Evolutionary conservation across 805 yeast species (phyloP).

Genomic region (Zygoascus tannicola): DNA sequence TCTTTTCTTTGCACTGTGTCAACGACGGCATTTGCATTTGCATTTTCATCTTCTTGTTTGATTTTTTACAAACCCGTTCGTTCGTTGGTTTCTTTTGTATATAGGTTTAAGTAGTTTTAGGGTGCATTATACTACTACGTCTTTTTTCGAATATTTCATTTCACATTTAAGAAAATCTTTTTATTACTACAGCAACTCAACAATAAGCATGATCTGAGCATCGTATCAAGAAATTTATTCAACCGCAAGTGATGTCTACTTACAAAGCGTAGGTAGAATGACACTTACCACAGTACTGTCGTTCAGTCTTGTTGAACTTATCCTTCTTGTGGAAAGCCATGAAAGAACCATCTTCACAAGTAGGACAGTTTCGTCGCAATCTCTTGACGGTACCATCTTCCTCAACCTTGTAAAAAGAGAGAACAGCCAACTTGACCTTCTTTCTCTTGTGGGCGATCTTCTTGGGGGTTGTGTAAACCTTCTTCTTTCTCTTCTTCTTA

Average conservation of each 20-base stretch:
- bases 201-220: too few relatives aligned
- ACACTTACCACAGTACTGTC: slow-evolving; percentile 99
- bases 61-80: too few relatives aligned
- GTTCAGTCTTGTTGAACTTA: slow-evolving; percentile 89
- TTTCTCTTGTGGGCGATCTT: slow-evolving; percentile 99
- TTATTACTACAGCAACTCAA: too few relatives aligned
- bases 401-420: slow-evolving; percentile 98
- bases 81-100: too few relatives aligned
- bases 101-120: too few relatives aligned
- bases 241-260: too few relatives aligned
- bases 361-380: slow-evolving; percentile 97
- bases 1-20: neutral
- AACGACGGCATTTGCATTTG: too few relatives aligned
- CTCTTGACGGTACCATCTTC: slow-evolving; percentile 97
- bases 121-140: too few relatives aligned
- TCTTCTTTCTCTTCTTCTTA: slow-evolving; percentile 99
- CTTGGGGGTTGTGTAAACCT: slow-evolving; percentile 99
- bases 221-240: too few relatives aligned
- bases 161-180: too few relatives aligned
- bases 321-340: slow-evolving; percentile 92
- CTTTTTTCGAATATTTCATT: too few relatives aligned
- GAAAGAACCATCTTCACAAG: slow-evolving; percentile 96
- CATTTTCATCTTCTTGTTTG: too few relatives aligned
- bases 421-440: slow-evolving; percentile 98
- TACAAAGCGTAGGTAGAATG: slow-evolving; percentile 76